These are phyloP conservation scores for Lentinula sp. DNA, from an alignment of 768 basidiomycete species.

Conservation along the genomic window DNA sequence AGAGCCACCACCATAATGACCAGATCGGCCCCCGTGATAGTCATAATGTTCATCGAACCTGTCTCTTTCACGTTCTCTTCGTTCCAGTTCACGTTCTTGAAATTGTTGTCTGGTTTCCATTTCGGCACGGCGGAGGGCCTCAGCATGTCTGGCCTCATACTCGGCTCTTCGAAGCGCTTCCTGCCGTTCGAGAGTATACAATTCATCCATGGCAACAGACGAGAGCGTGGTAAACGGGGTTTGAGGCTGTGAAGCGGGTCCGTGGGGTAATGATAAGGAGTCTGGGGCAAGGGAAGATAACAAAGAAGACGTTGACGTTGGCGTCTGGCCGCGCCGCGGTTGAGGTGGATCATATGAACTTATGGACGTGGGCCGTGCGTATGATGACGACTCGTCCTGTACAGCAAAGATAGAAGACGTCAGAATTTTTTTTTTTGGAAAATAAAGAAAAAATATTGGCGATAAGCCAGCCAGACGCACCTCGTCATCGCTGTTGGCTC, in stretches of 20 bases:
- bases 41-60: background rate
- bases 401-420: background rate
- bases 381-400: conserved; percentile 40
- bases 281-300: conserved; percentile 15
- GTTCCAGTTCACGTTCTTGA: background rate
- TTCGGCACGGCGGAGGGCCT: conserved; percentile 64
- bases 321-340: conserved; percentile 23
- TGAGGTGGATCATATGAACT: conserved; percentile 38
- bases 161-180: conserved; percentile 84
- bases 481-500: conserved; percentile 80
- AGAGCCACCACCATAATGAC: background rate
- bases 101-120: conserved; percentile 37
- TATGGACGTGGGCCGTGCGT: conserved; percentile 50
- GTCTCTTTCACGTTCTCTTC: background rate
- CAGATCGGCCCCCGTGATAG: background rate
- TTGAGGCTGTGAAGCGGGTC: background rate
- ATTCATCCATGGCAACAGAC: conserved; percentile 79
- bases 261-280: conserved; percentile 9
- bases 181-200: conserved; percentile 81
- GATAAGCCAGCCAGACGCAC: conserved; percentile 34
- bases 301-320: conserved; percentile 11
- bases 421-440: background rate
- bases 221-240: conserved; percentile 60
- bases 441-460: conserved; percentile 5
- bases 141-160: conserved; percentile 74